Percentiles rank a stretch among this genome's conserved stretches.
Evolutionary conservation across 2,329 filamentous ascomycete genomes (phyloP).

Genomic region (Trichoderma asperellum): DNA sequence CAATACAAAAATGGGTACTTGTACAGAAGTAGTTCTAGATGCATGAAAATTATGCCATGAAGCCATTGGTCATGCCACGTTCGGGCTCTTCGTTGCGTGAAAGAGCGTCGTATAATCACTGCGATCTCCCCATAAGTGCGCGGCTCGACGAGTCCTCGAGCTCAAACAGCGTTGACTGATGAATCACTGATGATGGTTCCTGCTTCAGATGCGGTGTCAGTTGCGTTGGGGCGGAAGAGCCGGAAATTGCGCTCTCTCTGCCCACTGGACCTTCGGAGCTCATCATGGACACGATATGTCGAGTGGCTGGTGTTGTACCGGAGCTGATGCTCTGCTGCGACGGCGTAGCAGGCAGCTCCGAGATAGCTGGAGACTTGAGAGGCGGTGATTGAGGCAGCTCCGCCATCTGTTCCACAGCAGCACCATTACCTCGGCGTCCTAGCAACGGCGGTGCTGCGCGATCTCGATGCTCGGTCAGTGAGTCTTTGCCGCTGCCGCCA

Average conservation of each 20-base stretch:
- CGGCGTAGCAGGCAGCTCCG: slow-evolving; percentile 22
- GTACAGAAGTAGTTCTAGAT: neutral
- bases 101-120: neutral
- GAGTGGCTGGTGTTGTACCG: slow-evolving; percentile 7
- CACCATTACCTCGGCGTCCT: neutral
- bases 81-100: neutral
- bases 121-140: slow-evolving; percentile 1
- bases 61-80: neutral
- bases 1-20: neutral
- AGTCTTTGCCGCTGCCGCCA: slow-evolving; percentile 6
- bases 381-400: neutral
- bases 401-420: slow-evolving; percentile 5
- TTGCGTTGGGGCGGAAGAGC: neutral
- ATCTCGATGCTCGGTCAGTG: slow-evolving; percentile 7
- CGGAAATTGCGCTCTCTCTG: slow-evolving; percentile 17
- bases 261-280: slow-evolving; percentile 4
- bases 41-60: neutral
- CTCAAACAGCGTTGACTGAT: slow-evolving; percentile 20
- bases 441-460: neutral
- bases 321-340: slow-evolving; percentile 16
- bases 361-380: neutral
- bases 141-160: slow-evolving; percentile 26
- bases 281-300: slow-evolving; percentile 11
- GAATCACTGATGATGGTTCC: slow-evolving; percentile 2
- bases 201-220: neutral